Evolutionary conservation across 345 rosid species (phyloP).

Genomic region (Rhodomyrtus tomentosa): DNA sequence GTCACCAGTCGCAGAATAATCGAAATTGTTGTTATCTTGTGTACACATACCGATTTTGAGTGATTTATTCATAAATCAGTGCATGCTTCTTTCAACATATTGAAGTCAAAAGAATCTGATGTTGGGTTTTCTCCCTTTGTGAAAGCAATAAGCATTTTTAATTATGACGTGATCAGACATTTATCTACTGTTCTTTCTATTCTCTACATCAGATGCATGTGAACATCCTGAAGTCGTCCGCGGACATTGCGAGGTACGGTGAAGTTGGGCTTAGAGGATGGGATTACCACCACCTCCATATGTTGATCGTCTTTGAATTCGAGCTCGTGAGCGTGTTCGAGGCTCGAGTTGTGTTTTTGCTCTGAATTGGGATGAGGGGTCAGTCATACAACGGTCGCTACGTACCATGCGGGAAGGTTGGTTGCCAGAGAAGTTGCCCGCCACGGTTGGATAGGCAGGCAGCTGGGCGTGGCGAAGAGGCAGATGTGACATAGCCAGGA

Average conservation of each 20-base stretch:
- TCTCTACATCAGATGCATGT: neutral
- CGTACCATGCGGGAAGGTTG: neutral
- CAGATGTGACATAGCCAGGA: no score
- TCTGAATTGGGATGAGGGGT: neutral
- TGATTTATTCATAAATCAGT: no score
- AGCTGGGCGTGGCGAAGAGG: no score
- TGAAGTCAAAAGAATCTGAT: no score
- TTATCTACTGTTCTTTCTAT: neutral
- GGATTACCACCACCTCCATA: neutral
- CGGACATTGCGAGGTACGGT: neutral
- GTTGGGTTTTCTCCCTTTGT: no score
- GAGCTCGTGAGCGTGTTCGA: neutral
- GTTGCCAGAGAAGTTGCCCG: no score
- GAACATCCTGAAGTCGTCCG: neutral
- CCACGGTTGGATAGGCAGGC: no score
- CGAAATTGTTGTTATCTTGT: no score
- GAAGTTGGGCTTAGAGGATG: neutral
- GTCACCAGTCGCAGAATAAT: no score
- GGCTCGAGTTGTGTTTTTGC: neutral
- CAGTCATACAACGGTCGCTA: neutral
- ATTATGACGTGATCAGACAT: neutral
- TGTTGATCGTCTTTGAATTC: neutral
- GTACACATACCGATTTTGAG: no score
- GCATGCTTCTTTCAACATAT: no score
- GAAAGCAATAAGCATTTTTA: no score